Percentiles rank a stretch among this genome's conserved stretches.
Evolutionary conservation across 176 grass and related monocot species (phyloP).

Genomic region (Avena eriantha): DNA sequence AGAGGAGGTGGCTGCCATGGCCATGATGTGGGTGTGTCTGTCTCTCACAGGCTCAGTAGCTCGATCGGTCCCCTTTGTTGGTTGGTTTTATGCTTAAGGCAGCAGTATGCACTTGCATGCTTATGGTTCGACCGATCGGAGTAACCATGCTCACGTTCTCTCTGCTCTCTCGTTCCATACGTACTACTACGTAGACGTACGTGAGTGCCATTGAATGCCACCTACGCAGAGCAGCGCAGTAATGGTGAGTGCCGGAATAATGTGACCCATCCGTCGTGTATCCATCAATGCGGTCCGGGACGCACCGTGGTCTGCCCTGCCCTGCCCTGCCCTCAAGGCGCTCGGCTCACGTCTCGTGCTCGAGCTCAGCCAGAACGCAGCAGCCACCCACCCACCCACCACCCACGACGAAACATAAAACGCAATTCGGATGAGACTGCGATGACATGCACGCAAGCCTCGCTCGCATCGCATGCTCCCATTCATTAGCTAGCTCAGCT

Average conservation of each 20-base stretch:
- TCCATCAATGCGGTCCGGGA: background rate
- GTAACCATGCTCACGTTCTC: background rate
- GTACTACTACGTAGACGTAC: background rate
- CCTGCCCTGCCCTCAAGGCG: background rate
- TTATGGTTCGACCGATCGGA: background rate
- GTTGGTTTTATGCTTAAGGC: background rate
- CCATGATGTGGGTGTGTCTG: background rate
- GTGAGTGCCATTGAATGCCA: background rate
- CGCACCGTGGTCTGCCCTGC: slow-evolving; percentile 2
- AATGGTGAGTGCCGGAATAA: slow-evolving; percentile 12
- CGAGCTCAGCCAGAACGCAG: background rate
- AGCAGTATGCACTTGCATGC: too few species aligned
- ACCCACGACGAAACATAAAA: background rate
- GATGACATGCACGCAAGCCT: background rate
- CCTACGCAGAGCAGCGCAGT: slow-evolving; percentile 6
- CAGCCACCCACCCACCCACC: background rate
- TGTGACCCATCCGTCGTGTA: slow-evolving; percentile 9
- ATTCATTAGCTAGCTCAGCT: background rate
- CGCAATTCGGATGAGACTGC: background rate
- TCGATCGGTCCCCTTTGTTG: background rate
- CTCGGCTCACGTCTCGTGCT: background rate
- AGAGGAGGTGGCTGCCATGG: background rate
- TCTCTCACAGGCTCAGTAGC: background rate
- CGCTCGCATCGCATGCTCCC: background rate
- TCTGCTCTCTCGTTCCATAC: too few species aligned